These are phyloP conservation scores for Ascochyta fabae DNA, from an alignment of 2,329 filamentous ascomycete species.

Conservation along the genomic window DNA sequence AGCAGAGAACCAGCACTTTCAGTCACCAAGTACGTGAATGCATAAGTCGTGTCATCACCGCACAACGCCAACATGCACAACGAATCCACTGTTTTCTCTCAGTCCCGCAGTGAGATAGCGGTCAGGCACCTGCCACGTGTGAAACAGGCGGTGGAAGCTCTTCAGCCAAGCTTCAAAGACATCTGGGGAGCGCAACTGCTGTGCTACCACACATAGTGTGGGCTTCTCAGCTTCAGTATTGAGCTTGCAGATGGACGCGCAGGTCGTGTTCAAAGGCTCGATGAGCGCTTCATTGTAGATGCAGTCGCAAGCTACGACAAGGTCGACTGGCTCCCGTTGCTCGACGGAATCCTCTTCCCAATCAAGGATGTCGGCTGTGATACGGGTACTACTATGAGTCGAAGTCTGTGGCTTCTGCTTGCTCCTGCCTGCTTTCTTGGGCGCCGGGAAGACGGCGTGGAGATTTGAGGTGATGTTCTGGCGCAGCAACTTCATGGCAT, in stretches of 20 bases:
- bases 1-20: too few relatives aligned
- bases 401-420: constrained; percentile 51
- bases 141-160: constrained; percentile 70
- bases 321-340: constrained; percentile 65
- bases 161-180: constrained; percentile 84
- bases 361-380: constrained; percentile 63
- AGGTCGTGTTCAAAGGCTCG: constrained; percentile 80
- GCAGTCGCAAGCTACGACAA: constrained; percentile 87
- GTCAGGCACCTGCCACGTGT: constrained; percentile 78
- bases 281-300: constrained; percentile 93
- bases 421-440: constrained; percentile 18
- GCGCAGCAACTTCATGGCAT: constrained; percentile 78
- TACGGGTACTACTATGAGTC: constrained; percentile 32
- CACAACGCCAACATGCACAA: constrained; percentile 73
- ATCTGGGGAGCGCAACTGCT: constrained; percentile 84
- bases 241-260: constrained; percentile 73
- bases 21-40: too few relatives aligned
- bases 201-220: constrained; percentile 80
- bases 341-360: constrained; percentile 72
- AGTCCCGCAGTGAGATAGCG: constrained; percentile 65
- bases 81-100: constrained; percentile 73
- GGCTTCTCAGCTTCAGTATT: constrained; percentile 46
- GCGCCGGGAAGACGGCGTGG: constrained; percentile 15
- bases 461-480: constrained; percentile 75
- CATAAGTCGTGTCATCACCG: constrained; percentile 16